phyloP scores from a whole-genome alignment of 78 protist species.

The Planoprotostelium fungivorum region DNA sequence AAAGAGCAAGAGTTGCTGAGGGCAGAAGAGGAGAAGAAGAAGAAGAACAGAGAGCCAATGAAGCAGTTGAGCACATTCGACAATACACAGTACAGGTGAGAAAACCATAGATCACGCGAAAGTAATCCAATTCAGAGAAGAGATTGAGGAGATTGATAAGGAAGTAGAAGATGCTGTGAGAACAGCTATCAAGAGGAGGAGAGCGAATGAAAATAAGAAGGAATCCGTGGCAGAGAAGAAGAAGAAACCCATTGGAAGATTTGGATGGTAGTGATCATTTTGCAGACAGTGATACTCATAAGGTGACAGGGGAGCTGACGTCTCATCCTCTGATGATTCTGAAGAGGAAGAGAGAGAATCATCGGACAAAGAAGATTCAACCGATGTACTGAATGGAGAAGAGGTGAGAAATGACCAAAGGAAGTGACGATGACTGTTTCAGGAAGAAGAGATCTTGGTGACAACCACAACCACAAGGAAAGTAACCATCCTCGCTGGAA shows the following conservation, averaged over 20 bases:
- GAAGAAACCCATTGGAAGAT: not conserved
- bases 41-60: conserved; percentile 3
- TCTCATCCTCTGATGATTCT: too few relatives aligned
- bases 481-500: conserved; percentile 13
- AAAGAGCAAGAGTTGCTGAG: conserved; percentile 19
- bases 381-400: too few relatives aligned
- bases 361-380: too few relatives aligned
- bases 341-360: too few relatives aligned
- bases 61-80: not conserved
- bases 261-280: not conserved
- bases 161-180: conserved; percentile 21
- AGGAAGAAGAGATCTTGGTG: conserved; percentile 8
- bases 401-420: not conserved
- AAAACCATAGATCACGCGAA: conserved; percentile 1
- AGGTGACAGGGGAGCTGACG: not conserved
- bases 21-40: conserved; percentile 17
- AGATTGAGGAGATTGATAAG: conserved; percentile 22
- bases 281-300: not conserved
- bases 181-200: conserved; percentile 24
- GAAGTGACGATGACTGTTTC: not conserved
- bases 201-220: not conserved
- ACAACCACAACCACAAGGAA: conserved; percentile 19
- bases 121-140: conserved; percentile 17
- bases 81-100: conserved; percentile 2
- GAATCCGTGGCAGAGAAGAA: not conserved